Evolutionary conservation across 208 protist genomes (phyloP).

Genomic region (Crithidia fasciculata): DNA sequence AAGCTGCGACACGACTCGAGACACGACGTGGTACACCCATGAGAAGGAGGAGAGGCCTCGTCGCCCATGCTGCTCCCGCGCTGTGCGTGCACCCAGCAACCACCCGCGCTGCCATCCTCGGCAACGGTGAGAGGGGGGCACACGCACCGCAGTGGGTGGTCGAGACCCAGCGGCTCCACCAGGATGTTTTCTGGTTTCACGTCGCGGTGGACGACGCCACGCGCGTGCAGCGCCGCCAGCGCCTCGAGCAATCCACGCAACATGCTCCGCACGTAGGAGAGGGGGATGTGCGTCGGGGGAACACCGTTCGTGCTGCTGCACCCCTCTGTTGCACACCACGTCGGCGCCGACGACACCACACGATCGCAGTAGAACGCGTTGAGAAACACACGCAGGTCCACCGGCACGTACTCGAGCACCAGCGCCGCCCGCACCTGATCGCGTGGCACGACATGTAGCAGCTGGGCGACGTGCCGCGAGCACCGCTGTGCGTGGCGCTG

Average conservation of each 20-base stretch:
- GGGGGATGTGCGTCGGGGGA: constrained; percentile 24
- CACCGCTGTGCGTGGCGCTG: constrained; percentile 31
- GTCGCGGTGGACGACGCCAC: constrained; percentile 69
- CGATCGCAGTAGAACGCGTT: constrained; percentile 44
- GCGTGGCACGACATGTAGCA: constrained; percentile 36
- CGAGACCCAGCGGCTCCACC: constrained; percentile 49
- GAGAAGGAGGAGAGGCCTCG: not conserved
- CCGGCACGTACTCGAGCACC: constrained; percentile 48
- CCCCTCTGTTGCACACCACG: constrained; percentile 4
- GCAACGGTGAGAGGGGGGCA: constrained; percentile 20
- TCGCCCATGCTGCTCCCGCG: not conserved
- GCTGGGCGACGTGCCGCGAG: constrained; percentile 34
- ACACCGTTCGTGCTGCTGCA: not conserved
- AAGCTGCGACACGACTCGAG: constrained; percentile 26
- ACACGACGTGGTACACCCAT: not conserved
- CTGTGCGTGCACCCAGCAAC: constrained; percentile 30
- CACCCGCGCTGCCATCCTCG: not conserved
- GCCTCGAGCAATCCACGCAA: constrained; percentile 38
- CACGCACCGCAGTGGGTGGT: constrained; percentile 32
- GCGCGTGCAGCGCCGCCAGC: constrained; percentile 57
- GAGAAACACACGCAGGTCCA: constrained; percentile 41
- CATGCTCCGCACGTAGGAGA: constrained; percentile 34
- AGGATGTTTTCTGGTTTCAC: constrained; percentile 64
- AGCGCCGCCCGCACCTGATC: constrained; percentile 33
- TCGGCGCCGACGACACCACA: constrained; percentile 9